Base-by-base conservation (phyloP, 2,329 filamentous ascomycete genomes). In the Zasmidium angulare region DNA sequence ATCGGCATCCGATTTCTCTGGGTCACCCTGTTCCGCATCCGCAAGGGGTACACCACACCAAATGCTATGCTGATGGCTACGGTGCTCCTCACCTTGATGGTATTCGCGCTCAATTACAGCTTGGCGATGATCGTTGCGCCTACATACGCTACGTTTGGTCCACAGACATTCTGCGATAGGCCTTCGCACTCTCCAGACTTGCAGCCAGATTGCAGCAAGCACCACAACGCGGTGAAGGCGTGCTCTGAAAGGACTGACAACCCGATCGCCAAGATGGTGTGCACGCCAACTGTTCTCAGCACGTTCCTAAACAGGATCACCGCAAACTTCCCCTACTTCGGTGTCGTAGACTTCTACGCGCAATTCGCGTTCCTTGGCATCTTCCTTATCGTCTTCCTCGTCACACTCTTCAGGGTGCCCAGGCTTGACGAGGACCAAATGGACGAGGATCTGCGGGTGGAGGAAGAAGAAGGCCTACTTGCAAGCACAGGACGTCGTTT, bases 1-100 rank as follows among this genome's bases (percentile, higher is more conserved):
- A 85, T 97, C 59, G 95, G 95, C 49, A 96, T 99, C 69, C 90
- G 95, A 65, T 96, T 99, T 82, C 84, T 99, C 54, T 99, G 95
- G 95, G 82, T 99, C 68, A 89, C 85, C 59, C 86, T 99, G 70
- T 98, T 98, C 83, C 87, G 89, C 74, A 93, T 99, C 69, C 86
- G 91, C 69, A 91, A 89, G 71, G 91, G 92, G 24, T 87, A 93
- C 67, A 98, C 93, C 0, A 89, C 90, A 0, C 95, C 95, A 0
- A 95, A 98, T 74, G 95, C 93, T 1, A 82, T 99, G 6, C 85
- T 99, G 55, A 86, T 97, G 72, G 90, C 91, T 1, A 97, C 93
- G 0, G 91, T 96, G 11, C 86, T 99, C 80, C 82, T 99, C 50
- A 93, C 91, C 0, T 83, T 98, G 64, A 93, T 96, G 66, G 90